Conservation (phyloP, 768 basidiomycete species). For the Pulveroboletus ravenelii region DNA sequence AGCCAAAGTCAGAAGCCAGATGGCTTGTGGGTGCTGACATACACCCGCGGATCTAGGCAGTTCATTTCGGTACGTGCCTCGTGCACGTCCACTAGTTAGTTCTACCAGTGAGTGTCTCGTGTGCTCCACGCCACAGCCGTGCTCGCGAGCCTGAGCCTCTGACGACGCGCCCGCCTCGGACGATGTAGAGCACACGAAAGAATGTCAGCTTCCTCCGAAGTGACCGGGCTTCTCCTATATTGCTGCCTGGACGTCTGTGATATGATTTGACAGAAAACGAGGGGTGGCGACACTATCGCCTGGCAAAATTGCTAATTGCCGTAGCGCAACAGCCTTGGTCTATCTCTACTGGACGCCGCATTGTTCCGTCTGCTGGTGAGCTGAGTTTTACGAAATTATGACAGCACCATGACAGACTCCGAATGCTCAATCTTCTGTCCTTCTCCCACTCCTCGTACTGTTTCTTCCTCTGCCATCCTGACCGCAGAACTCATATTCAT, state of each 20-base stretch:
- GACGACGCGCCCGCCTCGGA: neutral
- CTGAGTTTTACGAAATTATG: conserved; percentile 31
- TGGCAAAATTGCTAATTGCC: conserved; percentile 19
- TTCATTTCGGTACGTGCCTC: conserved; percentile 24
- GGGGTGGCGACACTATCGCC: conserved; percentile 2
- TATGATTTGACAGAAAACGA: conserved; percentile 6
- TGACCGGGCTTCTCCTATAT: neutral
- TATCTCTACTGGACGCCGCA: conserved; percentile 9
- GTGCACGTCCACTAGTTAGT: conserved; percentile 13
- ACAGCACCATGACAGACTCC: conserved; percentile 23
- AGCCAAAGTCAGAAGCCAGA: conserved; percentile 11
- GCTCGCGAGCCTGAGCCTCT: conserved; percentile 1
- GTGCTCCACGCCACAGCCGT: neutral
- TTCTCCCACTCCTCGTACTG: neutral
- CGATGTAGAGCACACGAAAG: neutral
- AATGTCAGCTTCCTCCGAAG: neutral
- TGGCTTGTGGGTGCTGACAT: conserved; percentile 15
- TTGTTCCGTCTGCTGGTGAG: conserved; percentile 22
- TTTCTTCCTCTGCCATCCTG: neutral
- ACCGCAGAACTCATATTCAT: conserved; percentile 11
- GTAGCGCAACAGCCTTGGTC: conserved; percentile 9
- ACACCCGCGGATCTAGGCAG: conserved; percentile 31
- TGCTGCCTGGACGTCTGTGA: conserved; percentile 4
- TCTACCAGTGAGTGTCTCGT: conserved; percentile 7
- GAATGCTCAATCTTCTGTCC: conserved; percentile 9